Base-by-base conservation (phyloP, 2,329 filamentous ascomycete genomes). In the Fusarium veterinarium region DNA sequence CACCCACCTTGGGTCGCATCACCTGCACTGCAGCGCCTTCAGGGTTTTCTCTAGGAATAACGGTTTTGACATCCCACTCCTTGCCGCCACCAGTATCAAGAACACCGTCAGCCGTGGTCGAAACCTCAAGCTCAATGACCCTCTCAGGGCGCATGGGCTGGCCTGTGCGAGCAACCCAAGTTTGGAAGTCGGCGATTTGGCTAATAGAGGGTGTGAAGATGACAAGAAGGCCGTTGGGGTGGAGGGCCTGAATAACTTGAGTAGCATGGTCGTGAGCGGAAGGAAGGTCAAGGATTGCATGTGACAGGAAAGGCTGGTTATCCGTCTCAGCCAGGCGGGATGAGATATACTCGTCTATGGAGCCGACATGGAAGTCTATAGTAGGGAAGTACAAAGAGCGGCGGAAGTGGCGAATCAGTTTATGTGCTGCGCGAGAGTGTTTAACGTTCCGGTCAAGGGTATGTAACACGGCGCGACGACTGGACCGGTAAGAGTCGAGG, bases 141-240 rank as follows among this genome's bases (percentile, higher is more conserved):
- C 84, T 86, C 42, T 92, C 90, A 13, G 91, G 80, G 31, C 86
- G 80, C 28, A 88, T 60, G 20, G 89, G 89, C 59, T 93, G 82
- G 5, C 80, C 81, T 17, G 88, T 82, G 33, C 86, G 81, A 64
- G 86, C 86, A 37, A 90, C 60, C 82, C 82, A 83, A 25, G 76
- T 64, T 42, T 80, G 77, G 65, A 91, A 92, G 9, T 90, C 87
- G 44, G 87, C 90, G 61, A 95, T 92, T 80, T 95, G 93, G 14
- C 93, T 95, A 65, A 96, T 90, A 75, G 90, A 93, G 1, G 93
- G 93, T 72, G 90, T 91, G 82, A 95, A 96, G 3, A 94, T 86
- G 19, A 92, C 84, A 37, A 95, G 83, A 13, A 88, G 83, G 0
- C 91, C 93, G 76, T 92, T 88, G 4, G 88, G 85, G 42, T 88